Evolutionary conservation across 306 rosid genomes (phyloP).

Genomic region (Cucurbita pepo): DNA sequence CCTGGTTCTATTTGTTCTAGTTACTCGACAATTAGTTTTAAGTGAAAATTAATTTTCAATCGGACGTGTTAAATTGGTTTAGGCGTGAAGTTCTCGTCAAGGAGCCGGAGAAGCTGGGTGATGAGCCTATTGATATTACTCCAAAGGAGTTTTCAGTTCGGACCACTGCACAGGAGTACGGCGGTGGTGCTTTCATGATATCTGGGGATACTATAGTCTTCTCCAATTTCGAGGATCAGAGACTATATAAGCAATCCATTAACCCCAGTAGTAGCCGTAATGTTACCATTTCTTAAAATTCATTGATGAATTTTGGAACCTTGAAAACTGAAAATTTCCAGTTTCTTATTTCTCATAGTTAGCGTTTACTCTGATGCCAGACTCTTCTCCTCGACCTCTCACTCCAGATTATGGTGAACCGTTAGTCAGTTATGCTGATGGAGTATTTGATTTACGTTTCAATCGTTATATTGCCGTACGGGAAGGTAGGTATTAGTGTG

Average conservation of each 20-base stretch:
- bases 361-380: constrained; percentile 17
- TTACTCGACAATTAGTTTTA: neutral
- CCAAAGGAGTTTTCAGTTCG: constrained; percentile 74
- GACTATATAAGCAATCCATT: constrained; percentile 58
- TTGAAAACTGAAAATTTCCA: neutral
- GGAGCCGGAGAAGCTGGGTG: constrained; percentile 47
- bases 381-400: constrained; percentile 38
- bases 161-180: constrained; percentile 84
- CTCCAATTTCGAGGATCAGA: constrained; percentile 77
- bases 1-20: neutral
- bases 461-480: constrained; percentile 52
- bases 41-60: neutral
- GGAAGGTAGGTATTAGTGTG: constrained; percentile 38
- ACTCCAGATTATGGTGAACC: constrained; percentile 71
- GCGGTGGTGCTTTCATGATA: constrained; percentile 73
- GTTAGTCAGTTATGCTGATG: constrained; percentile 63
- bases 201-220: constrained; percentile 48
- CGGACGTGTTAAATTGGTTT: neutral
- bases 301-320: neutral
- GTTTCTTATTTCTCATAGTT: neutral
- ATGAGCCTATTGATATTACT: constrained; percentile 57
- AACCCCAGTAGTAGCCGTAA: neutral
- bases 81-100: constrained; percentile 75
- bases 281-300: neutral
- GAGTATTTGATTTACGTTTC: constrained; percentile 52